Conservation (phyloP, 371 early-diverging fungal species). For the Rhizopus delemar region DNA sequence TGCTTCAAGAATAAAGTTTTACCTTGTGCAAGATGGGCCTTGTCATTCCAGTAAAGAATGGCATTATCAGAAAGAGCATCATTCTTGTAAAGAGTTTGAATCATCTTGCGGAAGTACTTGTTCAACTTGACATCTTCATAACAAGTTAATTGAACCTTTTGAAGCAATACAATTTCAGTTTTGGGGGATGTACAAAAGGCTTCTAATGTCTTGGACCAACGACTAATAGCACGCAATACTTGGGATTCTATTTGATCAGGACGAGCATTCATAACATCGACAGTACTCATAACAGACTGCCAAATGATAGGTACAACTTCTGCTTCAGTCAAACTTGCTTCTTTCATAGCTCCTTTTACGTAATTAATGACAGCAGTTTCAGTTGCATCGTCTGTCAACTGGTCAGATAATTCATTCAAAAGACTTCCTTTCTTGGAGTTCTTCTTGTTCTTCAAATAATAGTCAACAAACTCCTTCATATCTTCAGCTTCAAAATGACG, state of each 20-base stretch:
- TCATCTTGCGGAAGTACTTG: slow-evolving; percentile 82
- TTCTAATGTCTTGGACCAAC: slow-evolving; percentile 71
- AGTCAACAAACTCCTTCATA: slow-evolving; percentile 81
- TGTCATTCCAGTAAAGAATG: slow-evolving; percentile 90
- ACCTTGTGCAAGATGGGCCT: slow-evolving; percentile 85
- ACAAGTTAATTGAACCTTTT: slow-evolving; percentile 79
- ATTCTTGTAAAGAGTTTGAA: slow-evolving; percentile 81
- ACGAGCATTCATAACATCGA: slow-evolving; percentile 73
- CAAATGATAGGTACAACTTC: slow-evolving; percentile 79
- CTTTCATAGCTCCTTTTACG: slow-evolving; percentile 69
- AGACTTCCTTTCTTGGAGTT: slow-evolving; percentile 70
- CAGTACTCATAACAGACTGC: slow-evolving; percentile 75
- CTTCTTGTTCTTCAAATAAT: slow-evolving; percentile 74
- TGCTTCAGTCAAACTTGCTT: slow-evolving; percentile 74
- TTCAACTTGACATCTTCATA: slow-evolving; percentile 89
- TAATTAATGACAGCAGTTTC: slow-evolving; percentile 62
- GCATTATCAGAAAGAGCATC: slow-evolving; percentile 89
- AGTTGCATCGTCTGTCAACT: slow-evolving; percentile 59
- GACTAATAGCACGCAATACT: slow-evolving; percentile 64
- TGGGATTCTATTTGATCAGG: slow-evolving; percentile 84
- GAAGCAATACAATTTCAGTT: slow-evolving; percentile 82
- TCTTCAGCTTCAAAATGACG: slow-evolving; percentile 92
- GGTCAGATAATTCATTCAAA: slow-evolving; percentile 56
- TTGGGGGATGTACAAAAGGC: slow-evolving; percentile 78
- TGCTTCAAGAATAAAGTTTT: slow-evolving; percentile 90